A percentile compares a stretch with the other conserved stretches of the same genome.
Evolutionary conservation across 768 basidiomycete genomes (phyloP).

Genomic region (Phlebiopsis gigantea): DNA sequence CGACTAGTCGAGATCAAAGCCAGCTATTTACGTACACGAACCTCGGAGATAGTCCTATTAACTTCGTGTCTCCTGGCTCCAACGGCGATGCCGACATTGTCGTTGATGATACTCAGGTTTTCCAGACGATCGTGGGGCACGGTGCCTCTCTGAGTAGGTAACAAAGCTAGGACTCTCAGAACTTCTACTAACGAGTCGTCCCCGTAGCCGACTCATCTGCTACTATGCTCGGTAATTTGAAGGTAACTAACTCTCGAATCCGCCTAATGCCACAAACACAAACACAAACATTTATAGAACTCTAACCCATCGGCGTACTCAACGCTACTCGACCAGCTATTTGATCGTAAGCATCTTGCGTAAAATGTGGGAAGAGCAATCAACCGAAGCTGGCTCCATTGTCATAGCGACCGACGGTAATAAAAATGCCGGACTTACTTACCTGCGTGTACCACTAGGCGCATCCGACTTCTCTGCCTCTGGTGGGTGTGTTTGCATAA

Average conservation of each 20-base stretch:
- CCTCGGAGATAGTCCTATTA: constrained; percentile 39
- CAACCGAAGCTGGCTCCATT: background rate
- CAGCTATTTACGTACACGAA: constrained; percentile 51
- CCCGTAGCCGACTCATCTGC: constrained; percentile 67
- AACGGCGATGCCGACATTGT: constrained; percentile 59
- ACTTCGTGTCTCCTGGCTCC: constrained; percentile 50
- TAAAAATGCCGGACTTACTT: constrained; percentile 61
- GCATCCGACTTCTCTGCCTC: constrained; percentile 67
- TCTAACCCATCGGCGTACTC: constrained; percentile 45
- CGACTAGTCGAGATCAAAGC: constrained; percentile 32
- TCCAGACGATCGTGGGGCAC: constrained; percentile 63
- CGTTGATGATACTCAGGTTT: constrained; percentile 47
- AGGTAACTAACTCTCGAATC: too few species aligned
- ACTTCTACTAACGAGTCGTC: constrained; percentile 6
- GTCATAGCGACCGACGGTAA: constrained; percentile 48
- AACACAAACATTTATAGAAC: constrained; percentile 38
- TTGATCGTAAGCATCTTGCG: constrained; percentile 32
- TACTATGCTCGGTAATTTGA: constrained; percentile 52
- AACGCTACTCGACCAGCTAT: constrained; percentile 52
- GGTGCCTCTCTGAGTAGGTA: constrained; percentile 58
- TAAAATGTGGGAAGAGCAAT: background rate
- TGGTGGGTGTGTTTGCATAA: constrained; percentile 29
- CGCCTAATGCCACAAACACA: too few species aligned
- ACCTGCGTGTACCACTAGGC: constrained; percentile 65
- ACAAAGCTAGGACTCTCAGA: background rate